Percentiles rank a stretch among this genome's conserved stretches.
These are phyloP conservation scores for Venturia aucupariae DNA, from an alignment of 2,329 filamentous ascomycete genomes.

Conservation along the genomic window DNA sequence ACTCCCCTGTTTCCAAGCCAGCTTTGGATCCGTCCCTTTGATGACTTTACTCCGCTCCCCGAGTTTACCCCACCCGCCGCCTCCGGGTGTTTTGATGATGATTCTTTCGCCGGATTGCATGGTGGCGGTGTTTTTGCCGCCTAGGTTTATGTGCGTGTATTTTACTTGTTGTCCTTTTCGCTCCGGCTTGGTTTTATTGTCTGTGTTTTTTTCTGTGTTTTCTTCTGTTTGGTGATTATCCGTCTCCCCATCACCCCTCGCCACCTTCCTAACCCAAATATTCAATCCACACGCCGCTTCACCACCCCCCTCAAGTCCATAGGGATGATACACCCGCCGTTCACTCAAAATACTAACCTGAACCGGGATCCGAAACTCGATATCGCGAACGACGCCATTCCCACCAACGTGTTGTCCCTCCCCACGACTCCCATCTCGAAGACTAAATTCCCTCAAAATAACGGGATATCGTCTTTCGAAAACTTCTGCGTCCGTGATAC, in stretches of 20 bases:
- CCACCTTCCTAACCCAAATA: slow-evolving; percentile 70
- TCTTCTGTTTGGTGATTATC: slow-evolving; percentile 13
- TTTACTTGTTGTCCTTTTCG: slow-evolving; percentile 34
- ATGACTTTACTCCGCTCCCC: slow-evolving; percentile 47
- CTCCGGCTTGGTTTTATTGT: too few species aligned
- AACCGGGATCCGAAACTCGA: slow-evolving; percentile 70
- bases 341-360: slow-evolving; percentile 74
- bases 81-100: slow-evolving; percentile 68
- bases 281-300: slow-evolving; percentile 74
- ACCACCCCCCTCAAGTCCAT: slow-evolving; percentile 74
- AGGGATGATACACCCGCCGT: slow-evolving; percentile 65
- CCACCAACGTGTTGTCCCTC: slow-evolving; percentile 60
- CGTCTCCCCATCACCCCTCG: slow-evolving; percentile 23
- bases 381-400: slow-evolving; percentile 67
- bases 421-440: slow-evolving; percentile 56
- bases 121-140: slow-evolving; percentile 68
- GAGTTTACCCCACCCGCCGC: slow-evolving; percentile 63
- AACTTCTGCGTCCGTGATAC: slow-evolving; percentile 72
- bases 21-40: slow-evolving; percentile 47
- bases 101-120: slow-evolving; percentile 72
- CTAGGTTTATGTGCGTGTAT: slow-evolving; percentile 59
- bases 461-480: slow-evolving; percentile 72
- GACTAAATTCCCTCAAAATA: slow-evolving; percentile 58
- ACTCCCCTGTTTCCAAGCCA: slow-evolving; percentile 52
- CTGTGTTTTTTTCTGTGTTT: too few species aligned